These are phyloP conservation scores for Cucurbita maxima DNA, from an alignment of 306 rosid genomes.

Conservation along the genomic window DNA sequence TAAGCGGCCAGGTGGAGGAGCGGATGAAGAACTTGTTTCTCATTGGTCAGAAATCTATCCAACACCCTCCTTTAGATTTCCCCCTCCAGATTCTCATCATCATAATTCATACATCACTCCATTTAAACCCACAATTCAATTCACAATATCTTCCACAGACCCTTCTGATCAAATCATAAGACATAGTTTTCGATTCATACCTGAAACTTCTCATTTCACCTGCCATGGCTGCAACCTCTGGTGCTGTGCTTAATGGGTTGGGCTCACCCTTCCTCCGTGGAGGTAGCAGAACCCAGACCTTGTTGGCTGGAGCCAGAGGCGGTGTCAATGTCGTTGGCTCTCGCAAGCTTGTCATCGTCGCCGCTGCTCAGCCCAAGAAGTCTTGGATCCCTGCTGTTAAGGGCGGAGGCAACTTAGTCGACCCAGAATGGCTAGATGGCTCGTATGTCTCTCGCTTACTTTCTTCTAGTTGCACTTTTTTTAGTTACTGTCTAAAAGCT, in stretches of 20 bases:
- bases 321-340: constrained; percentile 23
- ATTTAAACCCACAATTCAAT: constrained; percentile 16
- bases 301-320: constrained; percentile 33
- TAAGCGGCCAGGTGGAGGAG: constrained; percentile 11
- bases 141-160: constrained; percentile 18
- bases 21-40: constrained; percentile 32
- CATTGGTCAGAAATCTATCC: constrained; percentile 95
- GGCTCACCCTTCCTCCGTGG: constrained; percentile 73
- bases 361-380: constrained; percentile 45
- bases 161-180: not conserved
- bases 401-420: constrained; percentile 52
- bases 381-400: constrained; percentile 67
- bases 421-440: constrained; percentile 99
- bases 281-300: constrained; percentile 49
- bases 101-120: constrained; percentile 38
- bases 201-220: not conserved
- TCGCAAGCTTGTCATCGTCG: constrained; percentile 45
- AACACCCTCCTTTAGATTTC: constrained; percentile 26
- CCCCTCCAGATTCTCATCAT: constrained; percentile 46
- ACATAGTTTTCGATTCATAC: not conserved
- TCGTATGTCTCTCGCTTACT: constrained; percentile 43
- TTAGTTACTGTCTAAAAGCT: not conserved
- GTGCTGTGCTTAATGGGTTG: constrained; percentile 66
- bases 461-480: not conserved
- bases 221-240: constrained; percentile 84